phyloP scores from a whole-genome alignment of 1,139 yeast species.

The Protomyces gravidus region DNA sequence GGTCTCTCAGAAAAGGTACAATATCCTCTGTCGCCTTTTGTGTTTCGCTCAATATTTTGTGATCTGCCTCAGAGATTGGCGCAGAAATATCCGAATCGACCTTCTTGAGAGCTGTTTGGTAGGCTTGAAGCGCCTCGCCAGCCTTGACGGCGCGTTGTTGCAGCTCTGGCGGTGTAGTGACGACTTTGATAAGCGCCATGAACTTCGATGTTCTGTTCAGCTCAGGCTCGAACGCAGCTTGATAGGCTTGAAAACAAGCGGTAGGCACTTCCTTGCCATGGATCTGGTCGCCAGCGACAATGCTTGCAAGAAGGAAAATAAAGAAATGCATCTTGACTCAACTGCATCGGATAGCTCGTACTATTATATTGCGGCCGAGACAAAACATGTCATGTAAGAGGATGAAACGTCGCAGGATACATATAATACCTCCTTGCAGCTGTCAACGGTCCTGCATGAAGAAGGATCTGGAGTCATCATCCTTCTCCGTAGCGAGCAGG shows the following conservation, averaged over 20 bases:
- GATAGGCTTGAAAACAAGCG: slow-evolving; percentile 3
- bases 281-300: background rate
- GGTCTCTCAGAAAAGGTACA: background rate
- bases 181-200: background rate
- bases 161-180: slow-evolving; percentile 5
- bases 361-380: background rate
- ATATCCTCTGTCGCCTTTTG: slow-evolving; percentile 9
- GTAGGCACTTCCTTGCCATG: slow-evolving; percentile 22
- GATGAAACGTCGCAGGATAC: background rate
- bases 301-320: background rate
- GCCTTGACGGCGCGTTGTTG: slow-evolving; percentile 2
- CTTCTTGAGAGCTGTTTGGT: slow-evolving; percentile 4
- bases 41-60: slow-evolving; percentile 2
- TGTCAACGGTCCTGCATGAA: background rate
- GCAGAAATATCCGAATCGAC: slow-evolving; percentile 8
- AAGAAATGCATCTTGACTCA: background rate
- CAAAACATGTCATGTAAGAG: background rate
- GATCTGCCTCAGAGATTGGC: slow-evolving; percentile 3
- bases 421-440: background rate
- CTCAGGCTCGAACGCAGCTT: slow-evolving; percentile 14
- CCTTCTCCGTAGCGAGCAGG: background rate
- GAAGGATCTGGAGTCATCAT: background rate
- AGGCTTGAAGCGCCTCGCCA: slow-evolving; percentile 3
- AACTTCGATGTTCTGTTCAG: slow-evolving; percentile 3
- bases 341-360: too few relatives aligned